Evolutionary conservation across 169 alveolate genomes (phyloP).

Genomic region (Ichthyophthirius multifiliis): DNA sequence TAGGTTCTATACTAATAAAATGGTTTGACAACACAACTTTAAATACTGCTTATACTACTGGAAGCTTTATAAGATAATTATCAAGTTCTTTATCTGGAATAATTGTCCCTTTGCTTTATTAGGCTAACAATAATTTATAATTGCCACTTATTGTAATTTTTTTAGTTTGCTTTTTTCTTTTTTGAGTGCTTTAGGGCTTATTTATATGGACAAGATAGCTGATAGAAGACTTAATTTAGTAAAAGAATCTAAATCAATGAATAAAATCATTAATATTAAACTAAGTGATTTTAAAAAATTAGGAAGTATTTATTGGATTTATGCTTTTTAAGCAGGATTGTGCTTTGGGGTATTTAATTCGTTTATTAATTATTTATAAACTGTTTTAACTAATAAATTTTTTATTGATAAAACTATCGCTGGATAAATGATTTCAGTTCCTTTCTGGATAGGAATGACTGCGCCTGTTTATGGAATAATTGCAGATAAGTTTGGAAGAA

Average conservation of each 20-base stretch:
- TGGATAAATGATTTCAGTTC: not conserved
- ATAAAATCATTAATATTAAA: not conserved
- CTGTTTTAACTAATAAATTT: not conserved
- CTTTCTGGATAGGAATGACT: not conserved
- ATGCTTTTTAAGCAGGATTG: not conserved
- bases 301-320: not conserved
- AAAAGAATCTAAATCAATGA: no score
- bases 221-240: not conserved
- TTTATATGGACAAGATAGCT: not conserved
- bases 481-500: conserved; percentile 4
- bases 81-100: not conserved
- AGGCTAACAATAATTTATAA: not conserved
- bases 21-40: not conserved
- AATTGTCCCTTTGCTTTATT: not conserved
- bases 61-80: not conserved
- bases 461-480: not conserved
- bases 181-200: not conserved
- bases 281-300: not conserved
- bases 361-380: not conserved
- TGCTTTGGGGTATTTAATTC: not conserved
- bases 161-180: not conserved
- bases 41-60: not conserved
- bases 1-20: not conserved
- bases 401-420: conserved; percentile 6
- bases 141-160: not conserved